Evolutionary conservation across 2,329 filamentous ascomycete species (phyloP), one percentile per base, ranked within the genome.

Genomic region (Waltergamsia citrina): DNA sequence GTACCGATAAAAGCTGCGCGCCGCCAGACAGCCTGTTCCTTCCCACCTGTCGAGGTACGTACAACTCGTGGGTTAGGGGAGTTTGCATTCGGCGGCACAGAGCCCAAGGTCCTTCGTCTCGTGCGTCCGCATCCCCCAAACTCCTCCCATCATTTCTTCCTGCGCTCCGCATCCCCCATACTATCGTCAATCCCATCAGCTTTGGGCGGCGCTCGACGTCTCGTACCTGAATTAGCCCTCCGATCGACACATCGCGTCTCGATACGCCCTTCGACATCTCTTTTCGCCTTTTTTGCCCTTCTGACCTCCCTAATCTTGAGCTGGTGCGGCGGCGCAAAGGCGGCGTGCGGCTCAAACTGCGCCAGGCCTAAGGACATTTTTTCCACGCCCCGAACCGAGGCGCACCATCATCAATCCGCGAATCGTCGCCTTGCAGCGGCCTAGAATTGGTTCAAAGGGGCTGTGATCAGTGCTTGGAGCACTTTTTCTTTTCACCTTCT

Each of bases 11-110:
- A 10, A 11, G 24, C 24, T 26, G 24, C 12, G 15, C 24, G 12
- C 12, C 24, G 12, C 27, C 12, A 29, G 26, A 35, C 23, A 36
- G 46, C 49, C 53, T 53, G 53, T 57, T 57, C 52, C 50, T 55
- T 55, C 48, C 50, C 49, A 50, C 54, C 41, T 17, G 26, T 28
- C 6, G 7, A 32, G 17, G 18, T 32, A 32, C 29, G 29, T 32
- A 32, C 29, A 18, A n/a, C 20, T 53, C 51, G 50, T 62, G 59
- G 59, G 59, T 62, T 46, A 62, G 59, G 59, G 51, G 48, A 62
- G 57, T 62, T 62, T 53, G 47, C 21, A 19, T 18, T 6, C 29
- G 29, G 29, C 16, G 29, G 29, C 29, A 32, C 26, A 22, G 15
- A 19, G 29, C 29, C 29, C 16, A 18, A 20, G 19, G 17, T 21